Conservation (phyloP, 75 land plant species). For the Ceratopteris richardii region DNA sequence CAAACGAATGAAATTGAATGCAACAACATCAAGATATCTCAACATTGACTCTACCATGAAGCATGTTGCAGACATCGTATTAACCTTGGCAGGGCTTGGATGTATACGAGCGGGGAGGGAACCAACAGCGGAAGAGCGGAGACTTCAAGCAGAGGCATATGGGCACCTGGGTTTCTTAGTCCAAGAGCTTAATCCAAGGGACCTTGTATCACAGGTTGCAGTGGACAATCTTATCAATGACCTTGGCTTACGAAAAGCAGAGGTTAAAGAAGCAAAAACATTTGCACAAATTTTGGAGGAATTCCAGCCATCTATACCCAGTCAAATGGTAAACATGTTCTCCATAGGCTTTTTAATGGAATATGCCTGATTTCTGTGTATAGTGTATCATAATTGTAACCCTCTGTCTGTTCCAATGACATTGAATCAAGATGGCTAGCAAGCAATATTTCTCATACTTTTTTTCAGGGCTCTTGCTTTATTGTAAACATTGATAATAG, state of each 20-base stretch:
- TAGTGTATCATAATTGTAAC: too few relatives aligned
- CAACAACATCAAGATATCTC: background rate
- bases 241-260: constrained; percentile 34
- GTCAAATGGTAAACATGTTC: too few relatives aligned
- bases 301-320: constrained; percentile 24
- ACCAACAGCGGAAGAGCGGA: constrained; percentile 45
- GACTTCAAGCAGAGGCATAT: constrained; percentile 51
- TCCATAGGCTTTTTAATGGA: too few relatives aligned
- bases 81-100: constrained; percentile 60
- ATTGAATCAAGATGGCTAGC: too few relatives aligned
- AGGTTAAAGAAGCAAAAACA: constrained; percentile 13
- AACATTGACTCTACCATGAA: constrained; percentile 18
- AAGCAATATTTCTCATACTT: too few relatives aligned
- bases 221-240: constrained; percentile 48
- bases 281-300: constrained; percentile 12
- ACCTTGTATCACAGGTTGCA: constrained; percentile 41
- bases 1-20: background rate
- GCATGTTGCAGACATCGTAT: constrained; percentile 72
- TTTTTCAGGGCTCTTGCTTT: too few relatives aligned
- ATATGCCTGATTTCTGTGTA: too few relatives aligned
- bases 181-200: constrained; percentile 36
- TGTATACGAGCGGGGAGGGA: constrained; percentile 50
- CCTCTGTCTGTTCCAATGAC: too few relatives aligned
- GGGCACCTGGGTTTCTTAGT: constrained; percentile 37
- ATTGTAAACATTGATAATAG: too few relatives aligned